These are phyloP conservation scores for Aureobasidium sp. DNA, from an alignment of 2,329 filamentous ascomycete species.

Conservation along the genomic window DNA sequence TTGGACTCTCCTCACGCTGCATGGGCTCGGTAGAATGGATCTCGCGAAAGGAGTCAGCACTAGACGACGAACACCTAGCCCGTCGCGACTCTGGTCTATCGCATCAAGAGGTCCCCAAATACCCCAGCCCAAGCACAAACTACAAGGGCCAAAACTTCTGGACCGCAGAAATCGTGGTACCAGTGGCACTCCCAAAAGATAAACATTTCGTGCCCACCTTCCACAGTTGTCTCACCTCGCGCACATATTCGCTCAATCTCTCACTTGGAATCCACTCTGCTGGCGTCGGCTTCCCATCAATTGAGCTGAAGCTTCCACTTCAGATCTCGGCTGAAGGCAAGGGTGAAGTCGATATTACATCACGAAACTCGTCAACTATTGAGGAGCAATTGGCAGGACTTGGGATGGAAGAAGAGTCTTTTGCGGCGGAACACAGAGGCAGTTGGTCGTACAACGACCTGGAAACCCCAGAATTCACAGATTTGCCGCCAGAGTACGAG, in stretches of 20 bases:
- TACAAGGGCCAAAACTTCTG: conserved; percentile 49
- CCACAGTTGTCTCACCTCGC: conserved; percentile 60
- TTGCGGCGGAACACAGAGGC: conserved; percentile 19
- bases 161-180: conserved; percentile 56
- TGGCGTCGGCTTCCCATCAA: conserved; percentile 21
- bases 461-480: background rate
- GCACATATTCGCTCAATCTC: conserved; percentile 56
- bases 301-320: conserved; percentile 40
- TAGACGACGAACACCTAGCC: conserved; percentile 24
- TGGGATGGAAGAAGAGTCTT: conserved; percentile 26
- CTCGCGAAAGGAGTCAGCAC: conserved; percentile 31
- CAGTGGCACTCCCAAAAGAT: conserved; percentile 52
- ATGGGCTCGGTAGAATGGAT: conserved; percentile 53
- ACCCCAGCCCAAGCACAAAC: conserved; percentile 30
- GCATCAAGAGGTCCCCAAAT: conserved; percentile 25
- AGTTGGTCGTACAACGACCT: background rate
- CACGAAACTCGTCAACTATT: conserved; percentile 17
- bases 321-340: conserved; percentile 33
- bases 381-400: conserved; percentile 24
- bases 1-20: conserved; percentile 50
- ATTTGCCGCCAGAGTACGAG: conserved; percentile 1
- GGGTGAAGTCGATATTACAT: conserved; percentile 15
- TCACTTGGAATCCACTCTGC: conserved; percentile 45
- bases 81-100: conserved; percentile 37
- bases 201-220: conserved; percentile 63